Percentiles rank a stretch among this genome's conserved stretches.
These are phyloP conservation scores for Globisporangium perplexum DNA, from an alignment of 352 stramenopile species.

Conservation along the genomic window DNA sequence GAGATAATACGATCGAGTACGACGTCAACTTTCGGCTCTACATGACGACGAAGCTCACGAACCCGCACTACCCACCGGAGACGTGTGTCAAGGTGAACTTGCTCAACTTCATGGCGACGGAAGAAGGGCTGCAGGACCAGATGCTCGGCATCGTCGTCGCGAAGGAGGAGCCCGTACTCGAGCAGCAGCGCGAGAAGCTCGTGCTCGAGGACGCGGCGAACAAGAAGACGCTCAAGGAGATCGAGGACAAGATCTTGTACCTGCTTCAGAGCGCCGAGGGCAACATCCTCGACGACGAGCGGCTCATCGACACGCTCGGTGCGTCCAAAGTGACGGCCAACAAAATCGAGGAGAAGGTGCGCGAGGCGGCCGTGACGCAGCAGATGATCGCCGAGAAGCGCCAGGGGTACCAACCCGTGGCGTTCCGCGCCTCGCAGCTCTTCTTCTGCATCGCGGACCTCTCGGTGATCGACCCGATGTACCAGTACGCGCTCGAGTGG, in stretches of 20 bases:
- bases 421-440: constrained; percentile 86
- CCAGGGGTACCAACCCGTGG: constrained; percentile 89
- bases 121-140: constrained; percentile 94
- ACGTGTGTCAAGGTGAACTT: constrained; percentile 96
- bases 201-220: constrained; percentile 93
- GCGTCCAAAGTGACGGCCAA: constrained; percentile 92
- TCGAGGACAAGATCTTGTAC: constrained; percentile 95
- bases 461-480: constrained; percentile 93
- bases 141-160: constrained; percentile 95
- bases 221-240: constrained; percentile 94
- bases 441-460: constrained; percentile 95
- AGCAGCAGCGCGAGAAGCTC: constrained; percentile 90
- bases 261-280: constrained; percentile 90
- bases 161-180: constrained; percentile 90
- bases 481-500: constrained; percentile 95
- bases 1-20: constrained; percentile 94
- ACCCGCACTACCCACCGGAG: constrained; percentile 93
- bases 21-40: constrained; percentile 92
- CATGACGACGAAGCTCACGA: constrained; percentile 93
- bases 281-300: constrained; percentile 95
- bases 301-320: constrained; percentile 91
- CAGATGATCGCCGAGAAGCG: constrained; percentile 91
- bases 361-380: constrained; percentile 89
- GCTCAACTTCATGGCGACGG: constrained; percentile 96
- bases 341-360: constrained; percentile 93